Evolutionary conservation across 1,284 basidiomycete species (phyloP), one percentile per base, ranked within the genome.

Genomic region (Rhizoctonia solani): DNA sequence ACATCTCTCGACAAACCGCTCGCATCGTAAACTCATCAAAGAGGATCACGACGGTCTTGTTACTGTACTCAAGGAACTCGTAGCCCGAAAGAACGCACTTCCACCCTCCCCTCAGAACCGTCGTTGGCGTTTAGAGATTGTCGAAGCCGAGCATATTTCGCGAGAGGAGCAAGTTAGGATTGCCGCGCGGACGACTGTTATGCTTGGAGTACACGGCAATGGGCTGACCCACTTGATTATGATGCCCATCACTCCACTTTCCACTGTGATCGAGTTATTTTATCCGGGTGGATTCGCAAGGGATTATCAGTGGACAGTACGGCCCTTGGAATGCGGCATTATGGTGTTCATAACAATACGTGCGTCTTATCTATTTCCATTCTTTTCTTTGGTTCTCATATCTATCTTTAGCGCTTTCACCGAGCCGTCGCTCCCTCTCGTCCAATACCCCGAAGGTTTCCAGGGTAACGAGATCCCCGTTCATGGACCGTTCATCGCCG

Each of bases 401-500:
- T 39, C 5, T n/a, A 3, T 42, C n/a, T 21, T 21, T 54, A 71
- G 70, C 5, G 67, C 59, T 27, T 58, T 47, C 66, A 78, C 79
- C 1, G 72, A 73, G 5, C 78, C 79, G 3, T 74, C 78, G 54
- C 74, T 73, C 9, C 79, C 79, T 2, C 72, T 73, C n/a, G 76
- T 79, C 5, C 74, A 74, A 4, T 79, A 79, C 70, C 79, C 79
- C 1, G 77, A 79, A 44, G 79, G 79, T 5, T 80, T 80, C 77
- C 79, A 80, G 68, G 78, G 78, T 44, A 79, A 80, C 69, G 75
- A 76, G 54, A 80, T 80, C 56, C 78, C 78, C 1, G 71, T 80
- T 37, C 74, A 71, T 54, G 70, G 70, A 3, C 44, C 68, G 19
- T 53, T 53, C 16, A 69, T 71, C 14, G 70, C 70, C 9, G 47